These are phyloP conservation scores for Tarenaya hassleriana DNA, from an alignment of 345 rosid species.

Conservation along the genomic window DNA sequence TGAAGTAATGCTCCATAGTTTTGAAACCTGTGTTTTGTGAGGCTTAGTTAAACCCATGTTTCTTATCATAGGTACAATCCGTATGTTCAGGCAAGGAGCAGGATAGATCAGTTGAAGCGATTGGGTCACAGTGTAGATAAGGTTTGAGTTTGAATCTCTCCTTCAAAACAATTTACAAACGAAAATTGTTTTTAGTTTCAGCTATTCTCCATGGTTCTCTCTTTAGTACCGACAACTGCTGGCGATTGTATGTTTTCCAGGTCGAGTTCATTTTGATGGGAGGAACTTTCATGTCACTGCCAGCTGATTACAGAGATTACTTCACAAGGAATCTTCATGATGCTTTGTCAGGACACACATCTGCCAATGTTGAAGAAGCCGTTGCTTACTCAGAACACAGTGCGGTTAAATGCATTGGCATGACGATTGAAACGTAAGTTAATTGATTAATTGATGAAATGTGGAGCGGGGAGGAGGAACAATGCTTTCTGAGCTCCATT, in stretches of 20 bases:
- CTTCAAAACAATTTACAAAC: neutral
- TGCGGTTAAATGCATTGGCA: conserved; percentile 93
- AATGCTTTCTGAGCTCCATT: neutral
- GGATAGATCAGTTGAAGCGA: conserved; percentile 98
- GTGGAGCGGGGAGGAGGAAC: neutral
- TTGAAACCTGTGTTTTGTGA: too few relatives aligned
- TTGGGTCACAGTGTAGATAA: conserved; percentile 98
- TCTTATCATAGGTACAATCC: conserved; percentile 69
- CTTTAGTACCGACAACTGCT: neutral
- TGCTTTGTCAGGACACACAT: conserved; percentile 93
- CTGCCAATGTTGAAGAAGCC: conserved; percentile 94
- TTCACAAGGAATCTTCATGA: conserved; percentile 95
- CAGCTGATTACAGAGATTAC: conserved; percentile 91
- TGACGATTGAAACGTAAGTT: conserved; percentile 98
- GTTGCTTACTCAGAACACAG: conserved; percentile 93
- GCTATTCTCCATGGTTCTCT: neutral
- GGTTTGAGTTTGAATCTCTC: conserved; percentile 37
- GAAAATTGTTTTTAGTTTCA: neutral
- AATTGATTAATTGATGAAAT: neutral
- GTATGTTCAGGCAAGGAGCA: conserved; percentile 93
- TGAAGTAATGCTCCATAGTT: too few relatives aligned
- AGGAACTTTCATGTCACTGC: conserved; percentile 94
- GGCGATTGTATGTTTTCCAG: conserved; percentile 34
- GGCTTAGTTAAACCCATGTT: neutral
- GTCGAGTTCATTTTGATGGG: conserved; percentile 99